Evolutionary conservation across 1,139 yeast genomes (phyloP), one percentile per base, ranked within the genome.

Genomic region (Scheffersomyces cryptocercus): DNA sequence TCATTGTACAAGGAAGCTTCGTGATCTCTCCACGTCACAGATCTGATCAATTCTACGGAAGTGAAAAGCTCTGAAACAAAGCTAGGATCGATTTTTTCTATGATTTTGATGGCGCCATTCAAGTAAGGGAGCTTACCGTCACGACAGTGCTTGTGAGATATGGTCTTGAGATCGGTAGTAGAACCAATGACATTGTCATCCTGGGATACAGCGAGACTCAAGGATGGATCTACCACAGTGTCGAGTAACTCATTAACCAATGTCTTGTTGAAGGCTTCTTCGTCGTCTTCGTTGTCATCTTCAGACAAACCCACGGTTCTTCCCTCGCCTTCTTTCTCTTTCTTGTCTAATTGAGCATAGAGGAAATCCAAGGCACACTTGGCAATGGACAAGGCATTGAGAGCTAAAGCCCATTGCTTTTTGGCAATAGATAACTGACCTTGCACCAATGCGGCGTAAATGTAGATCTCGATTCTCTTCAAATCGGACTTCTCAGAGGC

Each of bases 11-110:
- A 73, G 7, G 58, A 58, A 0, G 97, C 96, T n/a, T 71, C 68
- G 63, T 87, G 89, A 36, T 76, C 70, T 59, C 95, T 77, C 97
- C 97, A 91, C 31, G 68, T 58, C 37, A 90, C 70, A 11, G 66
- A 54, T 29, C 61, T 60, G 38, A 67, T 60, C 41, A 73, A 57
- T 29, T 64, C 55, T 10, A 59, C 62, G 3, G 62, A 50, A 4
- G 62, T 50, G 1, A 68, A 47, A 31, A 68, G 53, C 46, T 68
- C 70, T 4, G 70, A 65, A 13, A 81, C 70, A 51, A 73, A 73
- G 3, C 70, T 52, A 2, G 69, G 52, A 46, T 82, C 84, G 20
- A 64, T 52, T 5, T 64, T 55, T 32, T 62, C 52, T 28, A 82
- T 67, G 6, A 79, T 55, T 15, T 63, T 60, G 12, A 79, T 61